A percentile compares a stretch with the other conserved stretches of the same genome.
Evolutionary conservation across 306 rosid species (phyloP).

Genomic region (Pterocarpus santalinus): DNA sequence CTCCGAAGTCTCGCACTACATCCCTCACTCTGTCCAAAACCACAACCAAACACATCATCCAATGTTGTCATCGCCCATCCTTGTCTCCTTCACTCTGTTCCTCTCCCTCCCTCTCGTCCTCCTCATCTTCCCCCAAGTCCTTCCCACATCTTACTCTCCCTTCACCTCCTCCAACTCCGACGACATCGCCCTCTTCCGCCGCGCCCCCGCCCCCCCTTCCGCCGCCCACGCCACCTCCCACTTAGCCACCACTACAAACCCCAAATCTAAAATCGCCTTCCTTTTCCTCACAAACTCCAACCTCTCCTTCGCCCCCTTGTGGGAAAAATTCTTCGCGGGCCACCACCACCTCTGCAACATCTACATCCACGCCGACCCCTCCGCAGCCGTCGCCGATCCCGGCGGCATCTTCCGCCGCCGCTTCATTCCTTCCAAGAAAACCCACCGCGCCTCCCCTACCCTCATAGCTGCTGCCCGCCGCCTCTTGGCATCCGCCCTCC

Average conservation of each 20-base stretch:
- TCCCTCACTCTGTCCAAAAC: background rate
- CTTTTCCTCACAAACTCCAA: slow-evolving; percentile 75
- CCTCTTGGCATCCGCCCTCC: slow-evolving; percentile 62
- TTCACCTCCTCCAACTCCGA: slow-evolving; percentile 45
- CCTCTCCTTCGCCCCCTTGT: slow-evolving; percentile 67
- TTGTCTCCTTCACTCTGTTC: slow-evolving; percentile 52
- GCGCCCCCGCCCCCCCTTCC: slow-evolving; percentile 45
- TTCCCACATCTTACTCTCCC: slow-evolving; percentile 33
- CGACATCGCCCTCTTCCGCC: slow-evolving; percentile 54
- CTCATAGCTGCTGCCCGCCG: slow-evolving; percentile 72
- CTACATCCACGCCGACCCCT: slow-evolving; percentile 74
- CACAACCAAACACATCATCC: slow-evolving; percentile 8
- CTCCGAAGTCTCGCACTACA: too few relatives aligned
- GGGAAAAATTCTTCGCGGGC: slow-evolving; percentile 62
- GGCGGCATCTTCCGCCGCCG: slow-evolving; percentile 60
- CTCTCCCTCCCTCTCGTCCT: slow-evolving; percentile 54
- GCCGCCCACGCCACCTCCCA: slow-evolving; percentile 38
- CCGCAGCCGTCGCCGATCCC: slow-evolving; percentile 50
- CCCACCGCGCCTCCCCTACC: slow-evolving; percentile 60
- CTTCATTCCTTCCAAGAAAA: slow-evolving; percentile 58
- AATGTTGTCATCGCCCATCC: slow-evolving; percentile 59
- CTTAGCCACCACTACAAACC: slow-evolving; percentile 44
- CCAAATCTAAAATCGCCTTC: slow-evolving; percentile 73
- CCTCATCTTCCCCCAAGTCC: slow-evolving; percentile 52
- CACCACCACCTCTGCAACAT: slow-evolving; percentile 61